phyloP scores from a whole-genome alignment of 2,329 filamentous ascomycete genomes.

The Alternaria gaisen region DNA sequence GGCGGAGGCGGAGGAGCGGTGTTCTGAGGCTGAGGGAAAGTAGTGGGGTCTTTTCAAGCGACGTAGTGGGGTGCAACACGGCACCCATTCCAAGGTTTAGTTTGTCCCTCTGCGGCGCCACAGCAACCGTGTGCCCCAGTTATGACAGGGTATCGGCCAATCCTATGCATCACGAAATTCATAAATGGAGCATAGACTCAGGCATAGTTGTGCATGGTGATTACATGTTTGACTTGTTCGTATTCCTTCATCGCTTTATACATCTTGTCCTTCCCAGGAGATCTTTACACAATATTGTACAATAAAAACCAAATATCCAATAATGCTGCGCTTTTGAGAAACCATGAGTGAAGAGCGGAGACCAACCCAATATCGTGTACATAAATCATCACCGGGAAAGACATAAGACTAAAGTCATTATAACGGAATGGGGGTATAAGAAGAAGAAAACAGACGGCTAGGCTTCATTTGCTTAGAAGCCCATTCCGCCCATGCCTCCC shows the following conservation, averaged over 20 bases:
- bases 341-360: constrained; percentile 52
- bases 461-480: constrained; percentile 57
- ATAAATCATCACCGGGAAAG: constrained; percentile 44
- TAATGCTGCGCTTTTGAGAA: constrained; percentile 50
- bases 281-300: constrained; percentile 49
- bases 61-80: constrained; percentile 1
- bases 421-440: constrained; percentile 43
- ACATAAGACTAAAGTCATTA: constrained; percentile 45
- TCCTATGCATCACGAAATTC: constrained; percentile 7
- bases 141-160: background rate
- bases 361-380: constrained; percentile 48
- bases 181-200: constrained; percentile 8
- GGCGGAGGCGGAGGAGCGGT: constrained; percentile 32
- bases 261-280: constrained; percentile 40
- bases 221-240: constrained; percentile 30
- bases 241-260: constrained; percentile 43
- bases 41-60: constrained; percentile 24
- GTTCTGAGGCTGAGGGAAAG: constrained; percentile 36
- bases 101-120: constrained; percentile 31
- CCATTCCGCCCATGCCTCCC: constrained; percentile 66
- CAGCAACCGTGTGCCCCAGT: constrained; percentile 24
- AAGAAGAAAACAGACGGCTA: constrained; percentile 37
- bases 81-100: constrained; percentile 14
- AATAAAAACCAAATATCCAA: constrained; percentile 39
- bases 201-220: constrained; percentile 1